Evolutionary conservation across 116 monocot species (phyloP).

Genomic region (Cymodocea nodosa): DNA sequence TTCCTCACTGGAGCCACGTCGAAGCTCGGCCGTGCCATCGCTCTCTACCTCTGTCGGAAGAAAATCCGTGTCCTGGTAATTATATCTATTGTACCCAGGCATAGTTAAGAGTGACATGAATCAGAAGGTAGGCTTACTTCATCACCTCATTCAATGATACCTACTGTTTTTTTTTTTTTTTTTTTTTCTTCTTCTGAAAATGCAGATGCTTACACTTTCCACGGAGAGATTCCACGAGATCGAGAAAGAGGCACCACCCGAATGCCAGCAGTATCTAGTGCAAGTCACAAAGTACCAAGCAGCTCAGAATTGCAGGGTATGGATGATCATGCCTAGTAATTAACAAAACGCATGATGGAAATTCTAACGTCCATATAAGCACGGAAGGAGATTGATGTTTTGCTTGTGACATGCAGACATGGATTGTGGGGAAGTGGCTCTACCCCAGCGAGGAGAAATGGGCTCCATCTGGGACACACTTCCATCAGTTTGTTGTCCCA

Average conservation of each 20-base stretch:
- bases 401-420: slow-evolving; percentile 40
- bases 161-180: no score
- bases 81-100: not conserved
- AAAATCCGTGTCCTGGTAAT: slow-evolving; percentile 64
- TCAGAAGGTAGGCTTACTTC: not conserved
- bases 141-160: not conserved
- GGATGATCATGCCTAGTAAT: no score
- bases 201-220: slow-evolving; percentile 76
- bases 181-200: no score
- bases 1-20: slow-evolving; percentile 42
- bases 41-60: slow-evolving; percentile 69
- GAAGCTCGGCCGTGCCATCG: slow-evolving; percentile 46
- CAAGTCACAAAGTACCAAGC: slow-evolving; percentile 87
- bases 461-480: slow-evolving; percentile 87
- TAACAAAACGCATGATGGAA: no score
- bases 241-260: slow-evolving; percentile 57
- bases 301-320: slow-evolving; percentile 86
- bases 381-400: no score
- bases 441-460: slow-evolving; percentile 62
- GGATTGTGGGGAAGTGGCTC: slow-evolving; percentile 96
- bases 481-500: slow-evolving; percentile 96
- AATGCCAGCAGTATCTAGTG: slow-evolving; percentile 56
- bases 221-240: slow-evolving; percentile 68
- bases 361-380: no score
- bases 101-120: not conserved